Percentiles rank a stretch among this genome's conserved stretches.
Evolutionary conservation across 768 basidiomycete genomes (phyloP).

Genomic region (Multifurca ochricompacta): DNA sequence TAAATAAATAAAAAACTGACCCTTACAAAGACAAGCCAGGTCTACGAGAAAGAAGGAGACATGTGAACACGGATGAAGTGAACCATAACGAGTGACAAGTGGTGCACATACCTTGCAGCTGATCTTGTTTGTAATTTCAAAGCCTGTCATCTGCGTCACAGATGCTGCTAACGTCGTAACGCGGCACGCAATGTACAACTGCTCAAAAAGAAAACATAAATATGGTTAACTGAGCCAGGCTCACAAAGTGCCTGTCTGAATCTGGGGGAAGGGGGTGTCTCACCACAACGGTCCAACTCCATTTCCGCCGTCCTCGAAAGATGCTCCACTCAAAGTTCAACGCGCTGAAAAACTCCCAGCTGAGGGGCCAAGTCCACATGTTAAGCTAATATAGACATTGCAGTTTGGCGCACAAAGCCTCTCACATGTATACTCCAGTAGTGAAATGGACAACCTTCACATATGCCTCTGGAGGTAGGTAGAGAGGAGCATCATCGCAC

Average conservation of each 20-base stretch:
- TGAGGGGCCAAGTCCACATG: background rate
- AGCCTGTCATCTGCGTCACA: conserved; percentile 3
- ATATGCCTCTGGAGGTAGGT: background rate
- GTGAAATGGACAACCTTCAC: conserved; percentile 7
- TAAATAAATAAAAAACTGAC: background rate
- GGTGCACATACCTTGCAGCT: conserved; percentile 12
- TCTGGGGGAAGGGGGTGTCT: background rate
- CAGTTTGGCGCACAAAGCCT: background rate
- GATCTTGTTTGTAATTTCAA: conserved; percentile 5
- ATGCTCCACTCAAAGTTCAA: conserved; percentile 15
- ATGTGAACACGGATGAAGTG: background rate
- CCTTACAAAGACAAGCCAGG: conserved; percentile 5
- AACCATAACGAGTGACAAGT: background rate
- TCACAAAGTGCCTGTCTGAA: background rate
- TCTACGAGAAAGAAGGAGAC: background rate
- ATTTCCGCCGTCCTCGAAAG: background rate
- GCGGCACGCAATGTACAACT: conserved; percentile 13
- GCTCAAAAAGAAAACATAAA: too few species aligned
- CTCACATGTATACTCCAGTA: conserved; percentile 14
- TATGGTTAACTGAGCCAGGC: too few species aligned
- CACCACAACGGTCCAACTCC: conserved; percentile 1
- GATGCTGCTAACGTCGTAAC: conserved; percentile 10
- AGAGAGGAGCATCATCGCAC: background rate
- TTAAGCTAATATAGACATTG: background rate
- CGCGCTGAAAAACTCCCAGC: conserved; percentile 12